phyloP scores from a whole-genome alignment of 805 yeast genomes.

The Teunomyces stri region DNA sequence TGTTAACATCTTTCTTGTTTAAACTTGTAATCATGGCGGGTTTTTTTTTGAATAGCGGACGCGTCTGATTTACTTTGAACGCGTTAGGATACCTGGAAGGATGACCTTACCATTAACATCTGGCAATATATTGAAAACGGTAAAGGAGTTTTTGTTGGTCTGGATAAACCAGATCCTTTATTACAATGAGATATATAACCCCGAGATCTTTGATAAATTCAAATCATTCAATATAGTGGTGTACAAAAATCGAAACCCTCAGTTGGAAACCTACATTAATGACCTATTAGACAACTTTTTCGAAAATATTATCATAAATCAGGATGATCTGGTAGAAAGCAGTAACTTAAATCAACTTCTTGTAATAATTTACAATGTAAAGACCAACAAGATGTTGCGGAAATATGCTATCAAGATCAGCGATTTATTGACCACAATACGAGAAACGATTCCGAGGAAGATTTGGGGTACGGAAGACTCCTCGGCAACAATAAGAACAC shows the following conservation, averaged over 20 bases:
- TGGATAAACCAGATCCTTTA: constrained; percentile 56
- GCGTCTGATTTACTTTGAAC: background rate
- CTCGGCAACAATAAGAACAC: constrained; percentile 16
- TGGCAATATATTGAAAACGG: constrained; percentile 27
- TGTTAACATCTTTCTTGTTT: constrained; percentile 56
- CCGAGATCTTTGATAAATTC: constrained; percentile 42
- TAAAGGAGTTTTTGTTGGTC: constrained; percentile 50
- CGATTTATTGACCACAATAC: constrained; percentile 25
- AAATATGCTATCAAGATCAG: constrained; percentile 38
- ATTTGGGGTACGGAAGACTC: constrained; percentile 3
- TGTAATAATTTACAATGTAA: constrained; percentile 36
- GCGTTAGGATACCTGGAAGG: background rate
- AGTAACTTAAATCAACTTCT: constrained; percentile 26
- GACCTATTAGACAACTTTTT: constrained; percentile 31
- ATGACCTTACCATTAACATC: constrained; percentile 17
- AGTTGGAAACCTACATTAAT: constrained; percentile 43
- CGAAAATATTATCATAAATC: constrained; percentile 2
- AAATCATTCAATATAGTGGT: constrained; percentile 44
- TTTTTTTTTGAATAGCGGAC: background rate
- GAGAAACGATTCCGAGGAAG: constrained; percentile 8
- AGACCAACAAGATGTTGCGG: constrained; percentile 28
- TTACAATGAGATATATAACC: constrained; percentile 52
- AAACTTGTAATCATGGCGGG: constrained; percentile 20
- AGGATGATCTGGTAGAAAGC: background rate
- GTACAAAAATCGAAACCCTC: constrained; percentile 45